A percentile compares a stretch with the other conserved stretches of the same genome.
These are phyloP conservation scores for Tuber aestivum DNA, from an alignment of 495 filamentous ascomycete species.

Conservation along the genomic window DNA sequence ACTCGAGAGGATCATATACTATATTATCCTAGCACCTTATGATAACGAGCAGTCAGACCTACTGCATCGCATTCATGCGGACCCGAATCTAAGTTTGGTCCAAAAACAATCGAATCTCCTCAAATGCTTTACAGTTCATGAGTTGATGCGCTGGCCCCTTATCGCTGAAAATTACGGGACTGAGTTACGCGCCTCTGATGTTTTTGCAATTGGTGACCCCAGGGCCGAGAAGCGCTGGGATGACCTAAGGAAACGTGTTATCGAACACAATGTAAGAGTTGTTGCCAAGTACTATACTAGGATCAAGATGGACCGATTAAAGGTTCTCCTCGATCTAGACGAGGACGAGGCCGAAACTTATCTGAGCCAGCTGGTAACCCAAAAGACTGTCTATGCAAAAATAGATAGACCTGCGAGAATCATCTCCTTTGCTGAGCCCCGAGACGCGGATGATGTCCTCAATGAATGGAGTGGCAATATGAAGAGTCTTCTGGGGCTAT, in stretches of 20 bases:
- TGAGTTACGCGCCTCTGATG: slow-evolving; percentile 82
- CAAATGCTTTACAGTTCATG: slow-evolving; percentile 88
- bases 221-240: slow-evolving; percentile 80
- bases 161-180: slow-evolving; percentile 79
- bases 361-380: slow-evolving; percentile 87
- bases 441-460: slow-evolving; percentile 92
- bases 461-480: slow-evolving; percentile 99
- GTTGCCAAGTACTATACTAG: slow-evolving; percentile 98
- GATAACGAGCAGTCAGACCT: slow-evolving; percentile 99
- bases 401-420: slow-evolving; percentile 90
- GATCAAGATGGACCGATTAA: slow-evolving; percentile 82
- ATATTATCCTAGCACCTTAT: slow-evolving; percentile 90
- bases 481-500: slow-evolving; percentile 86
- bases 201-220: slow-evolving; percentile 70
- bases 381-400: slow-evolving; percentile 95
- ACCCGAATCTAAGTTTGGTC: slow-evolving; percentile 47
- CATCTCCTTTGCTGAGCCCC: slow-evolving; percentile 85
- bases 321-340: slow-evolving; percentile 79
- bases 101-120: slow-evolving; percentile 57
- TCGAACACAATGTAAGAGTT: slow-evolving; percentile 97
- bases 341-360: slow-evolving; percentile 97
- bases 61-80: slow-evolving; percentile 78
- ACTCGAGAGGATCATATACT: slow-evolving; percentile 91
- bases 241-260: slow-evolving; percentile 93
- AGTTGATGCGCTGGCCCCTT: slow-evolving; percentile 97